Percentiles rank a stretch among this genome's conserved stretches.
Evolutionary conservation across 148 eudicot species (phyloP).

Genomic region (Fagopyrum homotropicum): DNA sequence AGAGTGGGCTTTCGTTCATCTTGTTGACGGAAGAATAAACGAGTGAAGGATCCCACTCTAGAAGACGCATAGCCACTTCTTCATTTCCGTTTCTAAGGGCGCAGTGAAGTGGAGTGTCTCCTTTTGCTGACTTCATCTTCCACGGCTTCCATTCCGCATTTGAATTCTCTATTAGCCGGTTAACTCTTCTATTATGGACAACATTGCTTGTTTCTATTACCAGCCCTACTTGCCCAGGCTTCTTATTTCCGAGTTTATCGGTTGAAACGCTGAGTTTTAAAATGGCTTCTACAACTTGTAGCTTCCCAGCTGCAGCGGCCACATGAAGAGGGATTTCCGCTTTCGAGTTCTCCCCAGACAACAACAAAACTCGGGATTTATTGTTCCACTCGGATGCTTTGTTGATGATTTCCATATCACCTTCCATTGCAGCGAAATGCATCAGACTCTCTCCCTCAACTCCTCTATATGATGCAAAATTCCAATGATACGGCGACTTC

Average conservation of each 20-base stretch:
- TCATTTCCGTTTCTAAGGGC: not conserved
- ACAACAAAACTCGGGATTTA: not conserved
- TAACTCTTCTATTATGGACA: no score
- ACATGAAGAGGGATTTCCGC: not conserved
- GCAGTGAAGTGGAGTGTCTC: not conserved
- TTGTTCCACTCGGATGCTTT: no score
- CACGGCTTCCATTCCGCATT: not conserved
- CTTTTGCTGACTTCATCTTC: not conserved
- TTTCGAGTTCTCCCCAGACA: not conserved
- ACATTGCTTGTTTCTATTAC: no score
- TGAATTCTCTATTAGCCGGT: no score
- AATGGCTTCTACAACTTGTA: not conserved
- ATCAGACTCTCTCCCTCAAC: not conserved
- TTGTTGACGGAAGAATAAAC: not conserved
- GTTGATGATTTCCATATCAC: not conserved
- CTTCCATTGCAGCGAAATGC: not conserved
- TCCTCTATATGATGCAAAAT: not conserved
- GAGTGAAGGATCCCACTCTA: not conserved
- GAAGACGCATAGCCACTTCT: not conserved
- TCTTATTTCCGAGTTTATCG: not conserved
- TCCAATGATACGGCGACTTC: no score
- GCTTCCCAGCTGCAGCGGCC: not conserved
- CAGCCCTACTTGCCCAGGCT: fast-evolving
- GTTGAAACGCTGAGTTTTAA: not conserved
- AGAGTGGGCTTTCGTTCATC: not conserved